phyloP scores from a whole-genome alignment of 192 early-diverging fungal genomes.

The Dissophora globulifera region DNA sequence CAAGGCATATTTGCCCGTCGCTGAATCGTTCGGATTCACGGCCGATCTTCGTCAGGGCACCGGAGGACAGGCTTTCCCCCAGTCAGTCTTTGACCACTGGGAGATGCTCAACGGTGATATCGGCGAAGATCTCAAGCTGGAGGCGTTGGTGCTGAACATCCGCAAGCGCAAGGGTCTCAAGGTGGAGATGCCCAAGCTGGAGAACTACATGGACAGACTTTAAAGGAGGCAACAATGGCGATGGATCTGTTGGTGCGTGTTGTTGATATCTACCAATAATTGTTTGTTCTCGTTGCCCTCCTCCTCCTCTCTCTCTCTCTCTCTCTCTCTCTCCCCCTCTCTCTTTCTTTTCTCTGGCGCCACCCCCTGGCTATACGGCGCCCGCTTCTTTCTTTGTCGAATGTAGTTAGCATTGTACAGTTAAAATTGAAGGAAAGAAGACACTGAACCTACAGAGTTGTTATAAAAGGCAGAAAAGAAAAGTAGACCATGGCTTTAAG shows the following conservation, averaged over 20 bases:
- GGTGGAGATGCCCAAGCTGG: slow-evolving; percentile 80
- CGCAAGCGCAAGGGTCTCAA: slow-evolving; percentile 95
- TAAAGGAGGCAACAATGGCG: too few species aligned
- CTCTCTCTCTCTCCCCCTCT: neutral
- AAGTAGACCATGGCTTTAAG: too few species aligned
- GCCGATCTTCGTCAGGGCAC: slow-evolving; percentile 93
- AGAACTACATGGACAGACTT: slow-evolving; percentile 87
- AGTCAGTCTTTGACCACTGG: slow-evolving; percentile 98
- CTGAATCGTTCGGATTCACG: slow-evolving; percentile 99
- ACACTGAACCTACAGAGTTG: too few species aligned
- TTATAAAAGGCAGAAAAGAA: too few species aligned
- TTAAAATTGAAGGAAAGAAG: too few species aligned
- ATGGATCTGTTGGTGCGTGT: neutral
- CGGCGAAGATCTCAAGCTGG: slow-evolving; percentile 81
- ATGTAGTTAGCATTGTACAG: too few species aligned
- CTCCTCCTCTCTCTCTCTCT: slow-evolving; percentile 3
- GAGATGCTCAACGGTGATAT: slow-evolving; percentile 83
- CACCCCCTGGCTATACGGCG: too few species aligned
- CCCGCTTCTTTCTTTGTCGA: too few species aligned
- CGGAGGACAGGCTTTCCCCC: slow-evolving; percentile 99
- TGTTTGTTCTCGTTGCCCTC: slow-evolving; percentile 1
- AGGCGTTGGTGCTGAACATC: slow-evolving; percentile 78
- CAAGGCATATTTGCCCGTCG: slow-evolving; percentile 96
- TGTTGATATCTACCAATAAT: slow-evolving; percentile 24
- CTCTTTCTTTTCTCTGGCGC: neutral